These are phyloP conservation scores for Sarocladium oryzae DNA, from an alignment of 2,329 filamentous ascomycete species.

Conservation along the genomic window DNA sequence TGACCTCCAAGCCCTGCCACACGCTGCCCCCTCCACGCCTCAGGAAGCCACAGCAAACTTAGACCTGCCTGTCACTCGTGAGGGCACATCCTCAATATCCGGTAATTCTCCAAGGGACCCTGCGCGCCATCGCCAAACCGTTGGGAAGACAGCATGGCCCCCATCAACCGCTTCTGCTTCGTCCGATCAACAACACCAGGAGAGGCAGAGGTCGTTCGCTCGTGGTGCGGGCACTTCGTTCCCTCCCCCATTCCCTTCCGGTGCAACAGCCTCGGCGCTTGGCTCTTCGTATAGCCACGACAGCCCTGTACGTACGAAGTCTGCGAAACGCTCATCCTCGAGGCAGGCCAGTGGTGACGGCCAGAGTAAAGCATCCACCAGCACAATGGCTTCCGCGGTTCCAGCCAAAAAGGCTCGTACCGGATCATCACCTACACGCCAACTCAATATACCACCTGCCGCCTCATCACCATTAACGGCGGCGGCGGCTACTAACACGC, in stretches of 20 bases:
- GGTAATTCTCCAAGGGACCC: neutral
- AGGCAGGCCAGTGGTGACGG: conserved; percentile 8
- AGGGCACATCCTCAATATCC: neutral
- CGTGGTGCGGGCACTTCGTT: neutral
- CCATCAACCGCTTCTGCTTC: neutral
- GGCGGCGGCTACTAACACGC: conserved; percentile 13
- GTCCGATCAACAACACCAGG: neutral
- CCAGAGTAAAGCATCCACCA: conserved; percentile 12
- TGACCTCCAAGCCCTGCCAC: neutral
- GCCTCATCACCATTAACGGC: conserved; percentile 16
- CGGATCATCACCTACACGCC: conserved; percentile 38
- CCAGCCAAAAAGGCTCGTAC: conserved; percentile 41
- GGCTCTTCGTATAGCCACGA: neutral
- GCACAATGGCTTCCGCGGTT: conserved; percentile 25
- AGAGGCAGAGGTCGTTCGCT: neutral
- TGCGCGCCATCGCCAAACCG: neutral
- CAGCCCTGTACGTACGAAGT: neutral
- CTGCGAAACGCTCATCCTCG: conserved; percentile 10
- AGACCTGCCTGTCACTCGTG: neutral
- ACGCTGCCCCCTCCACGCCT: neutral
- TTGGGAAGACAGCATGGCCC: neutral
- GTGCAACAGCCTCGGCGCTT: neutral
- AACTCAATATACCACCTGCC: conserved; percentile 34
- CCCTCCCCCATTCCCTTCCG: neutral
- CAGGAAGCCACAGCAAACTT: neutral